Conservation (phyloP, 306 rosid genomes). For the Cucurbita maxima region DNA sequence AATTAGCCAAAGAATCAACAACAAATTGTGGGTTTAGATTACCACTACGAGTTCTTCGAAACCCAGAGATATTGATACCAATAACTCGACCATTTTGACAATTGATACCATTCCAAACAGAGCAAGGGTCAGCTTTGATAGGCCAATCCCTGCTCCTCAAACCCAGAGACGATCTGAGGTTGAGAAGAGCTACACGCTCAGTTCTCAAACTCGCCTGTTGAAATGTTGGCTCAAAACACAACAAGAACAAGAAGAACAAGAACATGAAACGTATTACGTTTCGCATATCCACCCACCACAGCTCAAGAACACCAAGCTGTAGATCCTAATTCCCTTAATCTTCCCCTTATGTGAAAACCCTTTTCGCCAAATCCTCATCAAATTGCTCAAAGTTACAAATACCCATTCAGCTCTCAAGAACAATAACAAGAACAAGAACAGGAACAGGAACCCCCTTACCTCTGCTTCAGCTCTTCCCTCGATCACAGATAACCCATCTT, state of each 20-base stretch:
- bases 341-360: not conserved
- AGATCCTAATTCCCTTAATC: not conserved
- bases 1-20: constrained; percentile 58
- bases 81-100: constrained; percentile 67
- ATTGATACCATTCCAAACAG: constrained; percentile 41
- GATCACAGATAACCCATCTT: not conserved
- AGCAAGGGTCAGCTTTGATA: constrained; percentile 64
- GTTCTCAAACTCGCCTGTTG: constrained; percentile 44
- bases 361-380: not conserved
- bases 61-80: constrained; percentile 72
- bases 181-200: constrained; percentile 44
- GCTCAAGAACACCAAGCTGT: not conserved
- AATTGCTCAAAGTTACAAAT: not conserved
- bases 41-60: constrained; percentile 61
- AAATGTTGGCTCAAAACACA: constrained; percentile 41
- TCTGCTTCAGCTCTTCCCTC: not conserved
- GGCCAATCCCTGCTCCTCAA: constrained; percentile 85
- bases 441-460: not conserved
- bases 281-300: constrained; percentile 3
- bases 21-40: constrained; percentile 55
- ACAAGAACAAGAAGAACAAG: constrained; percentile 14
- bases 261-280: constrained; percentile 2
- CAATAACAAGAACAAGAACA: not conserved
- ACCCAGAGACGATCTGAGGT: constrained; percentile 76
- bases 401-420: not conserved